Base-by-base conservation (phyloP, 2,329 filamentous ascomycete species). In the Ophiostoma fasciatum region DNA sequence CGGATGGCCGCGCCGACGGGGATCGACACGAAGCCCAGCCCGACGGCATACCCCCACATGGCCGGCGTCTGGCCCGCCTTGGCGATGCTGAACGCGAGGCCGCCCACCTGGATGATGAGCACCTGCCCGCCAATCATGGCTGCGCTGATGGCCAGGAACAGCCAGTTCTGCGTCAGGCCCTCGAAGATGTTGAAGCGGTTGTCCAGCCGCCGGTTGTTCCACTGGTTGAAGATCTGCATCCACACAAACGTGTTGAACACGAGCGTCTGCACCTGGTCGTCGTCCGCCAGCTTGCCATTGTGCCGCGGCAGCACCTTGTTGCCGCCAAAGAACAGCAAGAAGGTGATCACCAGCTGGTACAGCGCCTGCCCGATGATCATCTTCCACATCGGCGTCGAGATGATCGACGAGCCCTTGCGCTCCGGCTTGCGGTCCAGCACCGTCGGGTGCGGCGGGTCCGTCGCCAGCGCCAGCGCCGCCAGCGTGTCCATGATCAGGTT, bases 141-240 rank as follows among this genome's bases (percentile, higher is more conserved):
- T 41, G 67, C 51, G 59, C 85, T 85, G 57, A 96, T 94, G 27
- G 60, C 70, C 26, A 92, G 71, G 62, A 96, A 96, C 66, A 92
- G 93, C 60, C 69, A 80, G 56, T 96, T 96, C 52, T 72, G 72
- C 19, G 68, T 68, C 40, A 96, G 71, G 37, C 84, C 84, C 53
- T 94, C 88, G 42, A 96, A 88, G 43, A 96, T 85, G 59, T 96
- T 96, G 66, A 94, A 87, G 37, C 76, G 72, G 59, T 96, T 96
- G 56, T 96, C 88, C 37, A 96, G 67, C 11, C 88, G 83, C 40
- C 88, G 83, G 60, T 93, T 94, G 63, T 96, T 96, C 71, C 92
- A 82, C 53, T 93, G 81, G 59, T 96, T 96, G 64, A 96, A 96
- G 48, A 96, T 92, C 50, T 96, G 88, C 87, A 96, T 94, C 88